phyloP scores from a whole-genome alignment of 2,329 filamentous ascomycete genomes.

The Chalaropsis thielavioides region DNA sequence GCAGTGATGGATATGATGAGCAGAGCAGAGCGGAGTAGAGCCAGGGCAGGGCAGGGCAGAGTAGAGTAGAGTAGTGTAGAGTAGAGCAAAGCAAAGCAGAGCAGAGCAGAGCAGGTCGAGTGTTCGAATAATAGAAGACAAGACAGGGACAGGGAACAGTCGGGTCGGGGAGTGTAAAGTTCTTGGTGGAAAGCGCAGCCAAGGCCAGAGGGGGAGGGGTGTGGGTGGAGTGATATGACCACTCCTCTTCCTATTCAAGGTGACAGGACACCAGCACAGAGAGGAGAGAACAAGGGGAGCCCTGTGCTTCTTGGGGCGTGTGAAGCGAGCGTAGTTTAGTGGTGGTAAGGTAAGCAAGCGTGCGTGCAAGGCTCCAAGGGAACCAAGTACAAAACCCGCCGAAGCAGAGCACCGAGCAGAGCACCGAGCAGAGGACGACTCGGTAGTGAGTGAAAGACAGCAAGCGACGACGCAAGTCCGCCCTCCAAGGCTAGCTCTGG shows the following conservation, averaged over 20 bases:
- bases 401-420: no score
- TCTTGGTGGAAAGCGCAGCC: not conserved
- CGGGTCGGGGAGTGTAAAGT: not conserved
- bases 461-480: no score
- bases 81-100: no score
- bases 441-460: no score
- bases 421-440: not conserved
- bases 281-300: not conserved
- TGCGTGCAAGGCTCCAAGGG: no score
- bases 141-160: slow-evolving; percentile 19
- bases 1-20: not conserved
- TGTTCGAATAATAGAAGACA: slow-evolving; percentile 16
- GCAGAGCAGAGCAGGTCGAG: slow-evolving; percentile 11
- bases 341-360: not conserved
- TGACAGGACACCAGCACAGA: not conserved
- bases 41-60: no score
- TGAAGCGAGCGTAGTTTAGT: not conserved
- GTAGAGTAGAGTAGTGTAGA: no score
- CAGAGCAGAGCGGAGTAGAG: not conserved
- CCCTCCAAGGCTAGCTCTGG: no score
- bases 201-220: not conserved
- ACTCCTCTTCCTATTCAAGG: not conserved
- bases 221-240: not conserved
- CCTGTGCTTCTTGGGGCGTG: not conserved
- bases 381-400: not conserved